phyloP scores from a whole-genome alignment of 2,329 filamentous ascomycete genomes.

The Nothophaeocryptopus gaeumannii region DNA sequence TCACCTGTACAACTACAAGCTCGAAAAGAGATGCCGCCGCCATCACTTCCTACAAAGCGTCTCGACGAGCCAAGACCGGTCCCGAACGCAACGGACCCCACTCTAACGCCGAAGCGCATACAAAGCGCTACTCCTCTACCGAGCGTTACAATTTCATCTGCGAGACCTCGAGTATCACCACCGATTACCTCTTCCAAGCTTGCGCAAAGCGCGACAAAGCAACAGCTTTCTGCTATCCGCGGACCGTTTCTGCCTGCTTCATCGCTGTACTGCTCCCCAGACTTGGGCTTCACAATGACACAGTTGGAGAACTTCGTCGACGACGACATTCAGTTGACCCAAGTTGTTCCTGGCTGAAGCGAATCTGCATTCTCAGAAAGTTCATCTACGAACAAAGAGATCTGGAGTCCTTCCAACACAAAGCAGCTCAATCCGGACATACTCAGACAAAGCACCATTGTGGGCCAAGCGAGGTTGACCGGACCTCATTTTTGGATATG shows the following conservation, averaged over 20 bases:
- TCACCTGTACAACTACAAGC: background rate
- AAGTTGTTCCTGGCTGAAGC: conserved; percentile 10
- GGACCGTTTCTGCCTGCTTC: conserved; percentile 21
- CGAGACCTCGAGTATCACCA: conserved; percentile 17
- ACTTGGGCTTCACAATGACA: conserved; percentile 30
- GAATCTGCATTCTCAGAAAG: too few relatives aligned
- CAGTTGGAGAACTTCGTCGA: conserved; percentile 36
- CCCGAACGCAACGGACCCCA: background rate
- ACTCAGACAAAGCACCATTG: too few relatives aligned
- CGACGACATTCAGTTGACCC: conserved; percentile 37
- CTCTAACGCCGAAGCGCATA: background rate
- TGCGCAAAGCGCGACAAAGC: conserved; percentile 1
- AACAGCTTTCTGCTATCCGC: conserved; percentile 11
- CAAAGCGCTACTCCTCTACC: background rate
- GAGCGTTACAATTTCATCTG: too few relatives aligned
- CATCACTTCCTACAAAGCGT: conserved; percentile 1
- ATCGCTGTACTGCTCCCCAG: conserved; percentile 20
- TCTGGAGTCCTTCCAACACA: too few relatives aligned
- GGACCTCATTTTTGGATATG: too few relatives aligned
- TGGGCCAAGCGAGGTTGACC: too few relatives aligned
- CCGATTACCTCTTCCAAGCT: conserved; percentile 11
- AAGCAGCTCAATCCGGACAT: too few relatives aligned
- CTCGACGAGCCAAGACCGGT: background rate
- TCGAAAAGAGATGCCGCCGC: background rate
- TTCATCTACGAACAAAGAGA: too few relatives aligned